These are phyloP conservation scores for Bryum argenteum DNA, from an alignment of 225 moss, liverwort and hornwort genomes.

Conservation along the genomic window DNA sequence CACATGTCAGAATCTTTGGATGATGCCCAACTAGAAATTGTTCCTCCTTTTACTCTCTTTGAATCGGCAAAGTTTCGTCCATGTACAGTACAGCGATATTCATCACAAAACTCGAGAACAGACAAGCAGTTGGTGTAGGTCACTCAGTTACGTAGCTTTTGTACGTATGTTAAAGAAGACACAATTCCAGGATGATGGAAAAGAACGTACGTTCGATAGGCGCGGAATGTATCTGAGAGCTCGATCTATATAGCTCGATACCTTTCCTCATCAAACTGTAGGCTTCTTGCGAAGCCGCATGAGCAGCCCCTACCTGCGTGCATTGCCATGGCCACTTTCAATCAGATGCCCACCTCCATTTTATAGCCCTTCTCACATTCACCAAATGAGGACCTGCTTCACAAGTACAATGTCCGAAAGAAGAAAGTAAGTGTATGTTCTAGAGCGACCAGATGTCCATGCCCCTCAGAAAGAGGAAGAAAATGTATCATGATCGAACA, in stretches of 20 bases:
- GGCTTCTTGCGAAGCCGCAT: constrained; percentile 57
- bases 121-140: not conserved
- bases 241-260: constrained; percentile 34
- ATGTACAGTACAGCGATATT: not conserved
- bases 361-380: not conserved
- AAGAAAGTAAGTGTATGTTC: constrained; percentile 1
- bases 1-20: constrained; percentile 32
- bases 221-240: constrained; percentile 31
- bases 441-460: not conserved
- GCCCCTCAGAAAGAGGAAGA: not conserved
- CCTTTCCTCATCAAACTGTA: constrained; percentile 61
- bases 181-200: constrained; percentile 24
- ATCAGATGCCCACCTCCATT: not conserved
- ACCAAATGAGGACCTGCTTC: not conserved
- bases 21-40: not conserved
- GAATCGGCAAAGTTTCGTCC: not conserved
- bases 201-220: constrained; percentile 37
- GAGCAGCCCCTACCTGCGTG: constrained; percentile 54
- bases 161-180: constrained; percentile 14
- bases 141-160: not conserved
- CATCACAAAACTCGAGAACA: constrained; percentile 7
- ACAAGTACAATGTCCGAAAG: not conserved
- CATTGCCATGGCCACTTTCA: constrained; percentile 13
- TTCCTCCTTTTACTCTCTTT: constrained; percentile 1
- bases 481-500: not conserved